A percentile compares a stretch with the other conserved stretches of the same genome.
Evolutionary conservation across 495 filamentous ascomycete genomes (phyloP).

Genomic region (Aspergillus affinis): DNA sequence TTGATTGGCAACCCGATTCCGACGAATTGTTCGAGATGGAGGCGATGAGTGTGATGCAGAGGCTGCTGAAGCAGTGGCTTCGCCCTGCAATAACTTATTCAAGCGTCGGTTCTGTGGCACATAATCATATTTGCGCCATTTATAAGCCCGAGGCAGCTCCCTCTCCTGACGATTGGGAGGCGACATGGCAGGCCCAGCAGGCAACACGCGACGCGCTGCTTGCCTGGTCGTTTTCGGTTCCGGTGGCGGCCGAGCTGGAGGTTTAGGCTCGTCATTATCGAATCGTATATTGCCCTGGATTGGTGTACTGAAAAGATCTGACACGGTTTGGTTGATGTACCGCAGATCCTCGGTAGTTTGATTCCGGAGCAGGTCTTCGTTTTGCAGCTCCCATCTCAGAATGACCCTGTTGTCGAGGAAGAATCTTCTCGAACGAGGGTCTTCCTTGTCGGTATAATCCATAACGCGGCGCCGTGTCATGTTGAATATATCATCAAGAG

Average conservation of each 20-base stretch:
- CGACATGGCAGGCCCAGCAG: not conserved
- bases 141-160: not conserved
- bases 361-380: constrained; percentile 31
- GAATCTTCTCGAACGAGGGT: constrained; percentile 25
- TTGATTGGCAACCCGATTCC: constrained; percentile 19
- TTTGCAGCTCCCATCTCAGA: constrained; percentile 37
- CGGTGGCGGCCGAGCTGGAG: constrained; percentile 1
- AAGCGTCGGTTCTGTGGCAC: constrained; percentile 5
- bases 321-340: constrained; percentile 40
- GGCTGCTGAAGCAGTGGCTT: constrained; percentile 1
- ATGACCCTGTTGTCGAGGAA: constrained; percentile 30
- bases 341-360: constrained; percentile 17
- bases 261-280: constrained; percentile 19
- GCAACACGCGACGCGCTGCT: not conserved
- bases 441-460: constrained; percentile 8
- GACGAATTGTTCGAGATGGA: constrained; percentile 21
- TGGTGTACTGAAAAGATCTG: constrained; percentile 28
- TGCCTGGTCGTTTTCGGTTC: constrained; percentile 1
- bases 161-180: not conserved
- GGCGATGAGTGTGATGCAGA: constrained; percentile 1
- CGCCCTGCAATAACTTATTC: constrained; percentile 1
- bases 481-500: constrained; percentile 30
- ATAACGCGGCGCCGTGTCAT: constrained; percentile 15
- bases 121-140: not conserved
- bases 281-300: constrained; percentile 38